These are phyloP conservation scores for Phaeophleospora eucalypticola DNA, from an alignment of 2,329 filamentous ascomycete species.

Conservation along the genomic window DNA sequence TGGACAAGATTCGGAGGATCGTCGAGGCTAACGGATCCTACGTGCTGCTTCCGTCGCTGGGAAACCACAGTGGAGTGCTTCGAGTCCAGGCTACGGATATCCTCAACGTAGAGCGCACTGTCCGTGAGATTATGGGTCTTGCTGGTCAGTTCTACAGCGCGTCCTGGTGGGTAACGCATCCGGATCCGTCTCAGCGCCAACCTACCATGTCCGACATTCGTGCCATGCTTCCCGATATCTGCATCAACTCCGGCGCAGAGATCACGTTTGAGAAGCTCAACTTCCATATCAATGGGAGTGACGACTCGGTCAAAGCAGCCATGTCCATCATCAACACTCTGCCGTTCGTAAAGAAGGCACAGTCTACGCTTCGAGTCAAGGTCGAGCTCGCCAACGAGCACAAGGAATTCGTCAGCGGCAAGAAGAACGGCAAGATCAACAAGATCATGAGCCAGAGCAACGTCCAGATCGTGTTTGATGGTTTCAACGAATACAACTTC, in stretches of 20 bases:
- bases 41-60: constrained; percentile 84
- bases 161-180: constrained; percentile 87
- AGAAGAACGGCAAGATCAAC: constrained; percentile 99
- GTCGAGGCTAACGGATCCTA: constrained; percentile 95
- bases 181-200: constrained; percentile 61
- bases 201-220: constrained; percentile 68
- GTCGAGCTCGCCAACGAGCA: constrained; percentile 98
- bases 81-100: constrained; percentile 92
- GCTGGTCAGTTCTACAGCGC: constrained; percentile 97
- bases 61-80: constrained; percentile 77
- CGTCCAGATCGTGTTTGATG: constrained; percentile 98
- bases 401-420: constrained; percentile 98
- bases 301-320: constrained; percentile 94
- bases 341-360: constrained; percentile 78
- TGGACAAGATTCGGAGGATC: constrained; percentile 97
- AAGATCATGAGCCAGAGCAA: constrained; percentile 99
- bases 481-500: constrained; percentile 99
- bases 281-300: constrained; percentile 91
- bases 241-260: constrained; percentile 91
- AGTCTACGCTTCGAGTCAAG: constrained; percentile 94
- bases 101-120: constrained; percentile 88
- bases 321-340: constrained; percentile 90
- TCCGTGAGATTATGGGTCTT: constrained; percentile 91
- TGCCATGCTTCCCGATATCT: constrained; percentile 91
- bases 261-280: constrained; percentile 90